Percentiles rank a stretch among this genome's conserved stretches.
These are phyloP conservation scores for Plantago major DNA, from an alignment of 257 asterid genomes.

Conservation along the genomic window DNA sequence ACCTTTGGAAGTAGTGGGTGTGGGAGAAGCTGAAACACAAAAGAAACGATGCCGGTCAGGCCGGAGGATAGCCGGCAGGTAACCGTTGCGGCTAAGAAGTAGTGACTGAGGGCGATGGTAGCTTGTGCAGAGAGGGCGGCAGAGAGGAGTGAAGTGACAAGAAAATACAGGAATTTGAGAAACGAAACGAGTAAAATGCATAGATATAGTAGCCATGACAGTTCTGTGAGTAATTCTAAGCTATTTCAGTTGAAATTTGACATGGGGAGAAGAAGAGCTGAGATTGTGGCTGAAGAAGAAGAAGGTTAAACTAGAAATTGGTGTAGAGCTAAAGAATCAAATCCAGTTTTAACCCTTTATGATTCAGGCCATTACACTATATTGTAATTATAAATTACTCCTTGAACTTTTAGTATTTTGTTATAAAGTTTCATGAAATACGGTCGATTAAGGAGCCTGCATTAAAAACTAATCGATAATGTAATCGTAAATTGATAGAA, in stretches of 20 bases:
- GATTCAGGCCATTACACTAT: not conserved
- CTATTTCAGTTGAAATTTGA: not conserved
- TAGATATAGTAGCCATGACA: slow-evolving; percentile 45
- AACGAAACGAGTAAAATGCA: slow-evolving; percentile 42
- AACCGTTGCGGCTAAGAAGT: slow-evolving; percentile 18
- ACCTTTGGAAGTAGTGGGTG: slow-evolving; percentile 32
- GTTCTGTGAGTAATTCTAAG: not conserved
- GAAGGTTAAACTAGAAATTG: not conserved
- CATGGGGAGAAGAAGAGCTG: not conserved
- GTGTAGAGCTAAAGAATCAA: not conserved
- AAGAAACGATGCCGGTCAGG: slow-evolving; percentile 25
- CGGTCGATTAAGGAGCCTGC: too few species aligned
- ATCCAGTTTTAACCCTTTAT: not conserved
- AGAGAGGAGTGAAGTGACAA: slow-evolving; percentile 24
- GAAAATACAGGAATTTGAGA: slow-evolving; percentile 36
- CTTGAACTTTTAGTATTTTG: not conserved
- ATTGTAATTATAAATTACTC: too few species aligned
- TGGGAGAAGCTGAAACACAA: slow-evolving; percentile 30
- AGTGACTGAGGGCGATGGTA: slow-evolving; percentile 13
- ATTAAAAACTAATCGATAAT: too few species aligned
- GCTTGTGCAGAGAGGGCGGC: slow-evolving; percentile 18
- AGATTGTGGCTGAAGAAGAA: not conserved
- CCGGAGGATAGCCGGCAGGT: slow-evolving; percentile 18
- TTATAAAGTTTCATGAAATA: not conserved
- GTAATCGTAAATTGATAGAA: too few species aligned